Evolutionary conservation across 257 asterid species (phyloP).

Genomic region (Jaltomata sinuosa): DNA sequence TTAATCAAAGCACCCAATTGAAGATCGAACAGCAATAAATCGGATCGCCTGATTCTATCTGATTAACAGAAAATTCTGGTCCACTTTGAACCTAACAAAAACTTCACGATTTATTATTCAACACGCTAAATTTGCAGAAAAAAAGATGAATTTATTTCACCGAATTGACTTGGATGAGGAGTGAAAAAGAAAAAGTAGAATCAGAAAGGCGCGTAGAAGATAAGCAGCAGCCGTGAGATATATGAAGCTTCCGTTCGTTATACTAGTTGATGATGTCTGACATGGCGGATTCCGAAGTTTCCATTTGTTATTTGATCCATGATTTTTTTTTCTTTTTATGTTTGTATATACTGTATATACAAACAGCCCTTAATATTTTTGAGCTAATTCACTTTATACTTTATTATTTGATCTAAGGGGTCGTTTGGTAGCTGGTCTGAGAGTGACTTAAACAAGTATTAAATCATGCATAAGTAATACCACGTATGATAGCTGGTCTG

Average conservation of each 20-base stretch:
- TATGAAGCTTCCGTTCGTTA: not conserved
- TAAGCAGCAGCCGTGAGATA: not conserved
- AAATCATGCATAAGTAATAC: too few species aligned
- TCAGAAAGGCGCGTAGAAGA: not conserved
- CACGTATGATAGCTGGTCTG: too few species aligned
- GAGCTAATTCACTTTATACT: not conserved
- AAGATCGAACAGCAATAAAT: not conserved
- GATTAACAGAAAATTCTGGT: not conserved
- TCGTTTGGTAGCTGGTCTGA: too few species aligned
- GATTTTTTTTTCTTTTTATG: not conserved
- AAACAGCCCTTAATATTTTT: not conserved
- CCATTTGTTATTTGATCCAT: not conserved
- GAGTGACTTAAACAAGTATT: too few species aligned
- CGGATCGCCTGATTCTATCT: not conserved
- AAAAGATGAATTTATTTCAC: not conserved
- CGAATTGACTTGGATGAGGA: not conserved
- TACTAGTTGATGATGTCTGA: not conserved
- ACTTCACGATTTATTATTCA: not conserved
- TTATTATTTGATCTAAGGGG: too few species aligned
- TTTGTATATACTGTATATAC: not conserved
- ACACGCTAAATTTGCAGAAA: not conserved
- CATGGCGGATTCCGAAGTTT: not conserved
- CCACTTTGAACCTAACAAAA: not conserved
- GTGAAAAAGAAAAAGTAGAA: not conserved
- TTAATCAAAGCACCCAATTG: not conserved